A percentile compares a stretch with the other conserved stretches of the same genome.
These are phyloP conservation scores for Kalmusia sp. DNA, from an alignment of 2,329 filamentous ascomycete genomes.

Conservation along the genomic window DNA sequence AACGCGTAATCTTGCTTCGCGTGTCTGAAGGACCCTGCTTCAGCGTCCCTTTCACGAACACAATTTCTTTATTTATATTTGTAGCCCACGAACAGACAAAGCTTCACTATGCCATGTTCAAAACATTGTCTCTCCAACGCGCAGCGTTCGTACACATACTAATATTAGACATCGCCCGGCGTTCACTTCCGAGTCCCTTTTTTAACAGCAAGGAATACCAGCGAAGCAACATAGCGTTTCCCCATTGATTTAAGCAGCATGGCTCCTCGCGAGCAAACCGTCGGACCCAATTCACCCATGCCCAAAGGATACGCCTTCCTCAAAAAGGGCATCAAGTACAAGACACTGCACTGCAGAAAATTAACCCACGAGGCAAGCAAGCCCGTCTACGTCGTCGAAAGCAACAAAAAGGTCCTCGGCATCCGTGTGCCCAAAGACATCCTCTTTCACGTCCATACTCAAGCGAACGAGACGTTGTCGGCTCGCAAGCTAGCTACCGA, in stretches of 20 bases:
- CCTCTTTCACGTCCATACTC: constrained; percentile 45
- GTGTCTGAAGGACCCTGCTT: neutral
- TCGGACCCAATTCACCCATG: constrained; percentile 26
- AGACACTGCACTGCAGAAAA: constrained; percentile 41
- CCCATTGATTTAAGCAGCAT: constrained; percentile 1
- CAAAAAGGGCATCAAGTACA: constrained; percentile 42
- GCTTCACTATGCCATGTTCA: neutral
- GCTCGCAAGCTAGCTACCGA: constrained; percentile 50
- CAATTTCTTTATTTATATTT: constrained; percentile 7
- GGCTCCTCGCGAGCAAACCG: constrained; percentile 28
- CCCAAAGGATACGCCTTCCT: constrained; percentile 42
- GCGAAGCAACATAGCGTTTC: no score
- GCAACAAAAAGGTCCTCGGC: constrained; percentile 44
- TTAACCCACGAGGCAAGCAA: constrained; percentile 38
- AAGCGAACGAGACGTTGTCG: constrained; percentile 49
- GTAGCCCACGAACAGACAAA: constrained; percentile 3
- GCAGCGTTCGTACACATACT: neutral
- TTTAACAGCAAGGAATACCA: no score
- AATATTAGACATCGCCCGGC: neutral
- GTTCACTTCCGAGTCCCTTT: no score
- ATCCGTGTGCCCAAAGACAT: constrained; percentile 53
- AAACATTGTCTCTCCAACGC: neutral
- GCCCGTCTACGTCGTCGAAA: constrained; percentile 35
- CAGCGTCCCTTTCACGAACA: neutral
- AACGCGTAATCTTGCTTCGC: neutral